These are phyloP conservation scores for Halophytophthora batemanensis DNA, from an alignment of 352 stramenopile species.

Conservation along the genomic window DNA sequence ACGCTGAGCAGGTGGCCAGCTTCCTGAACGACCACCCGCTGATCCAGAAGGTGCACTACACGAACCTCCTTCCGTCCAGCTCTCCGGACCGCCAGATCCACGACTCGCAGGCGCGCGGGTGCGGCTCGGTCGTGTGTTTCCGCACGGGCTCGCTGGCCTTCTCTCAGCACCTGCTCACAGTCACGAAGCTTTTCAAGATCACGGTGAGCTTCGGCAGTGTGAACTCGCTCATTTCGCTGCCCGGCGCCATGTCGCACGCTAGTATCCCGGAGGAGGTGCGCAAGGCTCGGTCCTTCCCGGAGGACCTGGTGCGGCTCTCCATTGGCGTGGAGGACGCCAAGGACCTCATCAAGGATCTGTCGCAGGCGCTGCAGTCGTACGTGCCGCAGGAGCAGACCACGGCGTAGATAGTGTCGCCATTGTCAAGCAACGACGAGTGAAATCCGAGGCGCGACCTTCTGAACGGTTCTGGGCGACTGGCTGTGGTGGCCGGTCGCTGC, in stretches of 20 bases:
- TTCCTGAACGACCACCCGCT: conserved; percentile 85
- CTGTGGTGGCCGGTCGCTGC: conserved; percentile 22
- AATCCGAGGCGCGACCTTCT: conserved; percentile 32
- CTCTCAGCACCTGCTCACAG: conserved; percentile 87
- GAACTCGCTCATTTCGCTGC: conserved; percentile 91
- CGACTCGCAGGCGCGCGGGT: conserved; percentile 78
- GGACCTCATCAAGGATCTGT: conserved; percentile 94
- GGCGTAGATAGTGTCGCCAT: no score
- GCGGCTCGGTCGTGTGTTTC: conserved; percentile 91
- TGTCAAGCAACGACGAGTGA: no score
- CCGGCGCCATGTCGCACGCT: conserved; percentile 94
- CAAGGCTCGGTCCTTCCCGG: conserved; percentile 88
- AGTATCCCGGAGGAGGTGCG: conserved; percentile 92
- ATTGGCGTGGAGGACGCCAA: conserved; percentile 93
- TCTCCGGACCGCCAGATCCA: conserved; percentile 79
- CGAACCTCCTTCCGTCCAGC: conserved; percentile 68
- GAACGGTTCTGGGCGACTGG: conserved; percentile 29
- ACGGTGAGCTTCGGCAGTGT: conserved; percentile 92
- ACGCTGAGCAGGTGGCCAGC: conserved; percentile 86
- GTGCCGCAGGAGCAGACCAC: conserved; percentile 27
- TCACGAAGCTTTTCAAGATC: conserved; percentile 95
- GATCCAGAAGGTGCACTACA: conserved; percentile 92
- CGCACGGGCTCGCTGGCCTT: conserved; percentile 81
- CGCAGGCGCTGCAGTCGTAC: conserved; percentile 85
- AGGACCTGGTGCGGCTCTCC: conserved; percentile 92